Base-by-base conservation (phyloP, 2,329 filamentous ascomycete genomes). In the Colletotrichum camelliae region DNA sequence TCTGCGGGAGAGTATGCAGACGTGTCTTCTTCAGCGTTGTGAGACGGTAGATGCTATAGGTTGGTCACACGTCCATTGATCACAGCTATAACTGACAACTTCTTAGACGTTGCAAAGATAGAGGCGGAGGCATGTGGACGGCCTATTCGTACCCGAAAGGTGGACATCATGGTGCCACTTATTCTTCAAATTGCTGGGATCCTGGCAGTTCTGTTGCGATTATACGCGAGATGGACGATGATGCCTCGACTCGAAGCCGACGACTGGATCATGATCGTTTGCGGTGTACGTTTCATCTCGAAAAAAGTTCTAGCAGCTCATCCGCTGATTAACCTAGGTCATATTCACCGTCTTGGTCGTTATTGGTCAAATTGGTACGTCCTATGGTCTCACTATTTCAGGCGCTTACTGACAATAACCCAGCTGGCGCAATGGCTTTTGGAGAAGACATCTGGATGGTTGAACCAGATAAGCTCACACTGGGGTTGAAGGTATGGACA, bases 371-470 rank as follows among this genome's bases (percentile, higher is more conserved):
- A 80, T 81, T 21, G 79, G 84, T 84, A 75, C 16, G 81, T 76
- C 7, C 5, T 27, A 33, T 27, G 5, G 21, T 7, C 15, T 18
- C 24, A 10, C 15, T 24, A 37, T 39, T 2, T 15, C 8, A 12
- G 21, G 43, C 27, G 13, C 15, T 55, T 48, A 48, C 71, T 78
- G n/a, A 77, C 77, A 35, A n/a, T 21, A 18, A 7, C 9, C 7
- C 29, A 64, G 83, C 80, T 21, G 79, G 81, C 2, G 67, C 78
- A 2, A 52, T 79, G 2, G 82, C 79, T 1, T 85, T 85, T 57
- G 85, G 85, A 6, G 80, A 83, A 21, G 85, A 86, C 70, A 81
- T 86, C 4, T 86, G 85, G 85, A 82, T 81, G 18, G 77, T 86
- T 1, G 57, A 80, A 6, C 58, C 77, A 7, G 77, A 80, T 1